Evolutionary conservation across 352 stramenopile species (phyloP).

Genomic region (Globisporangium middletonii): DNA sequence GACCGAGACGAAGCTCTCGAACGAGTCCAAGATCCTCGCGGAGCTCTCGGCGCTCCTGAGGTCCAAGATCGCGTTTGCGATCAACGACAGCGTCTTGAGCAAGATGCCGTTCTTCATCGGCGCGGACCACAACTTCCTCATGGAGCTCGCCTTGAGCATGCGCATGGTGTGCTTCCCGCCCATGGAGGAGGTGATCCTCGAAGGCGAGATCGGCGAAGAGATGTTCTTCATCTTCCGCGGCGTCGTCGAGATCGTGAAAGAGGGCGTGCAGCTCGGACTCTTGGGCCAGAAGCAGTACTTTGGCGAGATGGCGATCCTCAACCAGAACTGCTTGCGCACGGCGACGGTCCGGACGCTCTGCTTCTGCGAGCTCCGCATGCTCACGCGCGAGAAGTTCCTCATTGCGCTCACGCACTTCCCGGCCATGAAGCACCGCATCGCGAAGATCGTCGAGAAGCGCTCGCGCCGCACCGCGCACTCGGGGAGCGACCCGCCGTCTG

Average conservation of each 20-base stretch:
- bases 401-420: conserved; percentile 42
- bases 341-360: conserved; percentile 64
- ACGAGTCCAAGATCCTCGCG: conserved; percentile 57
- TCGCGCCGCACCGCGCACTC: conserved; percentile 28
- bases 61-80: conserved; percentile 70
- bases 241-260: conserved; percentile 49
- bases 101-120: conserved; percentile 77
- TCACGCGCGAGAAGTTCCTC: conserved; percentile 56
- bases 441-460: conserved; percentile 66
- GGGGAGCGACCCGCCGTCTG: conserved; percentile 7
- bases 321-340: conserved; percentile 42
- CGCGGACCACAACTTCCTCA: conserved; percentile 70
- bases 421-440: conserved; percentile 64
- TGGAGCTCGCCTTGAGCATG: conserved; percentile 75
- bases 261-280: conserved; percentile 42
- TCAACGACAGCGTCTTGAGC: conserved; percentile 70
- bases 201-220: conserved; percentile 62
- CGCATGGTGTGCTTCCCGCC: conserved; percentile 69
- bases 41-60: conserved; percentile 64
- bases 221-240: conserved; percentile 78
- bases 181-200: conserved; percentile 56
- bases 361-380: conserved; percentile 68
- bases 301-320: conserved; percentile 72
- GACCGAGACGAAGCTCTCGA: conserved; percentile 50
- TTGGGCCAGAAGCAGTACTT: conserved; percentile 76